A percentile compares a stretch with the other conserved stretches of the same genome.
Evolutionary conservation across 2,329 filamentous ascomycete genomes (phyloP).

Genomic region (Aureobasidium sp.): DNA sequence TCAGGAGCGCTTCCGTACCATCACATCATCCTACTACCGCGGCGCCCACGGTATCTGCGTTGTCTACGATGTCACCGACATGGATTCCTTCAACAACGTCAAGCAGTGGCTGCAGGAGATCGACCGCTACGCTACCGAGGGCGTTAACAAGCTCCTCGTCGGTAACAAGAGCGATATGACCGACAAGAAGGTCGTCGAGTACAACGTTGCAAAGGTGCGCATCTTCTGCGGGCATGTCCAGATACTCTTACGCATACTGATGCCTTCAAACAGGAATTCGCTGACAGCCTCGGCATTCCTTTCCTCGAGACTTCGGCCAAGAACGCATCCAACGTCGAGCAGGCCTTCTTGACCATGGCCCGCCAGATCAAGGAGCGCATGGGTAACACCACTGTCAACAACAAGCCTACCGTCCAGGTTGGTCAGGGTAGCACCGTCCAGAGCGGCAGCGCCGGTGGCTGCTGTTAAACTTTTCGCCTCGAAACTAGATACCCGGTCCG

Average conservation of each 20-base stretch:
- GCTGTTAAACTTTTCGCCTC: constrained; percentile 59
- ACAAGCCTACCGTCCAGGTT: constrained; percentile 96
- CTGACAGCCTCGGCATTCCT: constrained; percentile 94
- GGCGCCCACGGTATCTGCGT: constrained; percentile 99
- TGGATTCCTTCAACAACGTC: constrained; percentile 99
- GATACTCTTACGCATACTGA: not conserved
- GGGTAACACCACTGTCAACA: constrained; percentile 95
- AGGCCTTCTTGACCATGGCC: constrained; percentile 99
- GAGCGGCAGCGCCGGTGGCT: constrained; percentile 73
- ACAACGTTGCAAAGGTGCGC: constrained; percentile 95
- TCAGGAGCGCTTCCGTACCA: constrained; percentile 98
- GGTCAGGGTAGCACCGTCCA: constrained; percentile 91
- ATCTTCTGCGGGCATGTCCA: not conserved
- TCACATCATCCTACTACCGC: constrained; percentile 99
- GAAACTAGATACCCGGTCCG: not conserved
- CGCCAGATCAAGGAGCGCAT: constrained; percentile 99
- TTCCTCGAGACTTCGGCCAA: constrained; percentile 99
- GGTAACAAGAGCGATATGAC: constrained; percentile 99
- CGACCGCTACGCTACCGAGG: constrained; percentile 96
- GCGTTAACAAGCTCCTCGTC: constrained; percentile 98
- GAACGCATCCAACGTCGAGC: constrained; percentile 99
- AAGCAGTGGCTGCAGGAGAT: constrained; percentile 99
- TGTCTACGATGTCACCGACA: constrained; percentile 99
- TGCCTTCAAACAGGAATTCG: constrained; percentile 67
- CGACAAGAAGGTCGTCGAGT: constrained; percentile 99